phyloP scores from a whole-genome alignment of 805 yeast species.

The Yarrowia porcina region DNA sequence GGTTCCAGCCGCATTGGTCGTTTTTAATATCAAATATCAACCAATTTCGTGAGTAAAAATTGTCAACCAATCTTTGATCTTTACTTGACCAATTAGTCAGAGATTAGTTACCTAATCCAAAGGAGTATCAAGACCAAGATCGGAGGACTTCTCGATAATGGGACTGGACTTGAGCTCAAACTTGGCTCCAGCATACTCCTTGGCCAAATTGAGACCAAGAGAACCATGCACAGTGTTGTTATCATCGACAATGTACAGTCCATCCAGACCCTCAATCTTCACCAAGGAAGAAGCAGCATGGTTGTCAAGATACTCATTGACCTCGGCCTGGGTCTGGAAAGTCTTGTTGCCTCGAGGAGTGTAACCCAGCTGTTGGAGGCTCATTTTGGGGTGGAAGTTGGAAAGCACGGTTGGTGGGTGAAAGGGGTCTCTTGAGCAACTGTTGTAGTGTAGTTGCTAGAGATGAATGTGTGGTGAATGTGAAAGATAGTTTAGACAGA shows the following conservation, averaged over 20 bases:
- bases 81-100: no score
- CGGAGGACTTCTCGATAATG: neutral
- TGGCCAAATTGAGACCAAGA: neutral
- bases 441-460: neutral
- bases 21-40: no score
- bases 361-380: constrained; percentile 15
- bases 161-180: constrained; percentile 8
- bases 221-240: constrained; percentile 7
- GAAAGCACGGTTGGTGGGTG: neutral
- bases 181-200: constrained; percentile 5
- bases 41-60: no score
- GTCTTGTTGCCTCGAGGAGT: constrained; percentile 12
- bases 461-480: neutral
- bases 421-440: neutral
- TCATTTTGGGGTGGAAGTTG: constrained; percentile 17
- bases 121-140: constrained; percentile 12
- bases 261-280: constrained; percentile 17
- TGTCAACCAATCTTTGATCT: no score
- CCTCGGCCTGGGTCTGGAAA: constrained; percentile 8
- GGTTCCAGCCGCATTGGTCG: neutral
- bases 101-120: neutral
- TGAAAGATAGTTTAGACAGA: neutral
- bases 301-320: constrained; percentile 13
- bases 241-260: constrained; percentile 6
- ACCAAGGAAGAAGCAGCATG: constrained; percentile 9